These are phyloP conservation scores for Aspergillus costaricaensis DNA, from an alignment of 2,329 filamentous ascomycete genomes.

Conservation along the genomic window DNA sequence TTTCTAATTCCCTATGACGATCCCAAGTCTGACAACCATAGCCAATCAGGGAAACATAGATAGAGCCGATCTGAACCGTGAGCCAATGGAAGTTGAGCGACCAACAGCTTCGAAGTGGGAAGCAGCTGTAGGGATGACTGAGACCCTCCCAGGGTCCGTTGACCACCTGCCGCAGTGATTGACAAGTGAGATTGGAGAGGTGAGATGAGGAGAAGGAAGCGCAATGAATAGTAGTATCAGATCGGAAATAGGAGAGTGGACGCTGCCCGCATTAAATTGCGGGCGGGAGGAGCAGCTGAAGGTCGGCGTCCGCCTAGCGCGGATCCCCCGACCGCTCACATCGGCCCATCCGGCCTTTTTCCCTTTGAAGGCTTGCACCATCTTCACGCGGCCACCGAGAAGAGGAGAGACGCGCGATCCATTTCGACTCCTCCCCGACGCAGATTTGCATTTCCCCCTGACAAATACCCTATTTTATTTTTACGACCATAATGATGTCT, in stretches of 20 bases:
- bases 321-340: slow-evolving; percentile 22
- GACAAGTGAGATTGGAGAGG: background rate
- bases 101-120: background rate
- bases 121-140: background rate
- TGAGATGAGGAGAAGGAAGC: background rate
- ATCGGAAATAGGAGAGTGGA: slow-evolving; percentile 1
- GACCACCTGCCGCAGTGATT: background rate
- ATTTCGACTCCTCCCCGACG: background rate
- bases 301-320: slow-evolving; percentile 20
- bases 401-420: background rate
- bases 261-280: slow-evolving; percentile 1
- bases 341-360: slow-evolving; percentile 13
- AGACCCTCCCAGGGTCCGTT: background rate
- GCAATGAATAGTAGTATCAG: background rate
- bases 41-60: slow-evolving; percentile 6
- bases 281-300: slow-evolving; percentile 3
- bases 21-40: background rate
- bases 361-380: background rate
- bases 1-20: background rate
- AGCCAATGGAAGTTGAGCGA: background rate
- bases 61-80: background rate
- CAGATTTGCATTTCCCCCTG: background rate
- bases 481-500: slow-evolving; percentile 48
- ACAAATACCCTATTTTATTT: background rate
- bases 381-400: slow-evolving; percentile 18